A percentile compares a stretch with the other conserved stretches of the same genome.
Conservation (phyloP, 1,284 basidiomycete species). For the Cystobasidiaceae sp. region DNA sequence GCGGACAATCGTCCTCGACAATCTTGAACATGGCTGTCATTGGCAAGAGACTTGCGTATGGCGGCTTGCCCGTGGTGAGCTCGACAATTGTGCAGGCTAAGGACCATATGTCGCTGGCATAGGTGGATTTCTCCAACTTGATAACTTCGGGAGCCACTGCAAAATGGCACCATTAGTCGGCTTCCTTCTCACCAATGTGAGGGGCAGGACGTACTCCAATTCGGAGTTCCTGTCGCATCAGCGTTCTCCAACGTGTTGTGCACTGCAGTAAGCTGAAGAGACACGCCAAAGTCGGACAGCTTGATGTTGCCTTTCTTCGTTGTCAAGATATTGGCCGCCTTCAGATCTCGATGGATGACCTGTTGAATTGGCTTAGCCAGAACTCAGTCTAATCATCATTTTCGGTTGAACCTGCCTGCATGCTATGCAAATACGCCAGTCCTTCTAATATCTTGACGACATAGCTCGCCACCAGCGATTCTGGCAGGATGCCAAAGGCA, state of each 20-base stretch:
- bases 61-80: constrained; percentile 81
- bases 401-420: constrained; percentile 42
- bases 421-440: constrained; percentile 76
- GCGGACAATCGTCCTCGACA: constrained; percentile 83
- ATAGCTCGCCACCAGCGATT: constrained; percentile 78
- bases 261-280: constrained; percentile 51
- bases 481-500: constrained; percentile 85
- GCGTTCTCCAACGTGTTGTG: constrained; percentile 36
- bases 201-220: constrained; percentile 64
- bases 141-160: constrained; percentile 87
- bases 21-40: constrained; percentile 73
- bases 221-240: constrained; percentile 82
- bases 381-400: constrained; percentile 35
- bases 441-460: constrained; percentile 91
- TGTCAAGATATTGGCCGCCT: constrained; percentile 56
- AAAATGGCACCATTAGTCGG: neutral
- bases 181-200: no score
- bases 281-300: constrained; percentile 56
- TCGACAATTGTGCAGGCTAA: constrained; percentile 90
- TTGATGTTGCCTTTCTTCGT: constrained; percentile 67
- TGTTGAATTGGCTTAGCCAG: constrained; percentile 15
- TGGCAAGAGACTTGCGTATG: constrained; percentile 63
- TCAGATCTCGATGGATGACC: constrained; percentile 55
- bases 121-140: constrained; percentile 58
- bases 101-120: constrained; percentile 73